Evolutionary conservation across 805 yeast species (phyloP), one percentile per base, ranked within the genome.

Genomic region (Pichia ethanolica): DNA sequence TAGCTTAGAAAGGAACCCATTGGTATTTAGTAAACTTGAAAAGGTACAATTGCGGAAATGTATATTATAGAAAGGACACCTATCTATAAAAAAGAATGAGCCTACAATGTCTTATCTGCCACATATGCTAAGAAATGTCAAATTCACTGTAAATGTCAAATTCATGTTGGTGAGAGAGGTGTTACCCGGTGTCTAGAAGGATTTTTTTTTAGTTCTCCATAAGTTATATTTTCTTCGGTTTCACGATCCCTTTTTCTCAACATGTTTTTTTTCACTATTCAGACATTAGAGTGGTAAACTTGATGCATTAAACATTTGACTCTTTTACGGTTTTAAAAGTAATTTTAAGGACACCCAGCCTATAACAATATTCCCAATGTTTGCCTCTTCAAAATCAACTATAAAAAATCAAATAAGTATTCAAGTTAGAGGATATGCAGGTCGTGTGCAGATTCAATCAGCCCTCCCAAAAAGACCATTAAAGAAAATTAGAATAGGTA

Each of bases 401-500:
- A 33, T 30, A 4, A 33, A 33, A 39, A 27, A 33, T n/a, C 33
- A 8, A 11, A n/a, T 39, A n/a, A 25, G 42, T 33, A 37, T 40
- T 8, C 56, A 53, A 39, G 32, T 39, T 5, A 59, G 66, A 54
- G 43, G 48, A 2, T 62, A 62, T 47, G 67, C 66, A 1, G 69
- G 69, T 4, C 64, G 67, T 44, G 59, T 61, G 20, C 57, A 53
- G 48, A 55, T 61, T 30, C 56, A 54, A 20, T 53, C 60, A 3
- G 63, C 67, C 10, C 58, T 68, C 20, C 68, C 72, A 33, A 48
- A 49, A 49, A 77, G 91, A 69, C 89, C 88, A 46, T 65, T 77
- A 67, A 82, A 79, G 64, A 83, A 80, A 64, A 84, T 86, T 58
- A 67, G 71, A 52, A 68, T 83, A 49, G 97, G 97, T 49, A 86